Evolutionary conservation across 192 early-diverging fungal genomes (phyloP), one percentile per base, ranked within the genome.

Genomic region (Dissophora globulifera): DNA sequence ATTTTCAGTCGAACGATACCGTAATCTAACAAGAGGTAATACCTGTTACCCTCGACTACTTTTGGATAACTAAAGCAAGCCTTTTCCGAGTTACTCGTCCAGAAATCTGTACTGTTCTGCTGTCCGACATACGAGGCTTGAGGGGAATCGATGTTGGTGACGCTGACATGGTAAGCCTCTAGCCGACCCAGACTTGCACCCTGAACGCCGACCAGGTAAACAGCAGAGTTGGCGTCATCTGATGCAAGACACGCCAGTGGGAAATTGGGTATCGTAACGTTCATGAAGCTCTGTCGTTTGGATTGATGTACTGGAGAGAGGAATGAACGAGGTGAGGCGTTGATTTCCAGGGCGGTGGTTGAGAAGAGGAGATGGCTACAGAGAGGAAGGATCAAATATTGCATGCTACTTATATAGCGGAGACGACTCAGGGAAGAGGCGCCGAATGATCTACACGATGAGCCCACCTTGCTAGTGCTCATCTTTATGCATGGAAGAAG

Each of bases 131-230:
- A 30, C 5, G 62, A 55, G 19, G 62, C 62, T 9, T 50, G 38
- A 26, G 70, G 70, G 10, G 70, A 45, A 33, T 59, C 60, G 57
- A 65, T 53, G 62, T 75, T 66, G 55, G 62, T 5, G 22, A 75
- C 33, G 43, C 49, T 38, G 22, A 75, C 26, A 9, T 30, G 19
- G 50, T 65, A 65, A n/a, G 38, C 31, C 26, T 64, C 49, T 20
- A 75, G 50, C 2, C 41, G 30, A 22, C 70, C 70, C 17, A 55
- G 50, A 13, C 15, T 7, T 8, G 62, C 0, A 16, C 41, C 20
- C 7, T 55, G 38, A 10, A 54, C 62, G 29, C 61, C 69, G 41
- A 38, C 48, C 9, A 74, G 61, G n/a, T 43, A 74, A 19, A 74
- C 55, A 11, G 19, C 4, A n/a, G 33, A 25, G 5, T 49, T 49